These are phyloP conservation scores for Pyricularia grisea DNA, from an alignment of 2,329 filamentous ascomycete species.

Conservation along the genomic window DNA sequence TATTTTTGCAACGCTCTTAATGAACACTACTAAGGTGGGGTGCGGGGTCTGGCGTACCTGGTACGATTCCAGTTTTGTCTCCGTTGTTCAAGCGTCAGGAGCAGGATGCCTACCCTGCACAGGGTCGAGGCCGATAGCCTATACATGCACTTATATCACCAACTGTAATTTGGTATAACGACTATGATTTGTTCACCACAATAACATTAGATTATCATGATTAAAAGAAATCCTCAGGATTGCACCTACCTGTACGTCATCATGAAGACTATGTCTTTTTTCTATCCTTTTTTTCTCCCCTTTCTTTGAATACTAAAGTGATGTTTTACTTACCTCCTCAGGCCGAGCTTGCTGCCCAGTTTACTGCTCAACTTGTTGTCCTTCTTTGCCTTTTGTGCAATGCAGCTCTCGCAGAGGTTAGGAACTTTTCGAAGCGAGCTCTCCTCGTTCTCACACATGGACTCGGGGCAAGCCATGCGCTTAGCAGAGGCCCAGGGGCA, in stretches of 20 bases:
- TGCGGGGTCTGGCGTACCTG: not conserved
- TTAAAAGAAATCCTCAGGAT: not conserved
- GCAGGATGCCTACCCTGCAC: not conserved
- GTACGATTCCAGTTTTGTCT: not conserved
- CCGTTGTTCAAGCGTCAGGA: not conserved
- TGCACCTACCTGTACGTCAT: not conserved
- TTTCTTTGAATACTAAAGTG: not conserved
- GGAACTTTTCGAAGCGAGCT: not conserved
- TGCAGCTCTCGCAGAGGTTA: not conserved
- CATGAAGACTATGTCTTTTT: not conserved
- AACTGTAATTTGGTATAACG: not conserved
- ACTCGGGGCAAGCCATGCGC: constrained; percentile 5
- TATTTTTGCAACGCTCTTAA: not conserved
- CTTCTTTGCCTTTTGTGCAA: not conserved
- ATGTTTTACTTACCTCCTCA: not conserved
- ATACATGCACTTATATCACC: not conserved
- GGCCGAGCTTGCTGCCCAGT: not conserved
- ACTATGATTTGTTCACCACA: not conserved
- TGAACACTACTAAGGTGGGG: not conserved
- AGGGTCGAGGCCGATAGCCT: not conserved
- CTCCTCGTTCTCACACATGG: constrained; percentile 1
- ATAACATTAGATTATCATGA: not conserved
- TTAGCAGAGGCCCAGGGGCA: constrained; percentile 6
- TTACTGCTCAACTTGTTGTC: constrained; percentile 3
- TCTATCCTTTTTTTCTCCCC: not conserved